Evolutionary conservation across 1,139 yeast genomes (phyloP).

Genomic region (Suhomyces coccinellae): DNA sequence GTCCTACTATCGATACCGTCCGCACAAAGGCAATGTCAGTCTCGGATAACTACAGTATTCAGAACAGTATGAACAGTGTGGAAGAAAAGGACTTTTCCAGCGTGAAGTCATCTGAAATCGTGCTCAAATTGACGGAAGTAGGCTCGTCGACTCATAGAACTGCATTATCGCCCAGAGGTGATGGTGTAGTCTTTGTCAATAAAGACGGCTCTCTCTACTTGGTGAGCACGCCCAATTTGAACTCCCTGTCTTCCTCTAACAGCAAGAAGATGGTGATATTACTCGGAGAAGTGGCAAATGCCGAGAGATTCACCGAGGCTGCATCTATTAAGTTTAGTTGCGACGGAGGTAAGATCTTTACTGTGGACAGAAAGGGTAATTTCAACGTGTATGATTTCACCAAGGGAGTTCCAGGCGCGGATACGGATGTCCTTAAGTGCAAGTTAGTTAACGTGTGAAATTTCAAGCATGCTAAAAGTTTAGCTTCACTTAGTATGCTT

Average conservation of each 20-base stretch:
- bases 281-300: slow-evolving; percentile 76
- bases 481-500: too few relatives aligned
- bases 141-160: slow-evolving; percentile 76
- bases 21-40: slow-evolving; percentile 7
- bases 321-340: slow-evolving; percentile 75
- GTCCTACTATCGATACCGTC: slow-evolving; percentile 32
- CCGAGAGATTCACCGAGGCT: slow-evolving; percentile 65
- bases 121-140: slow-evolving; percentile 66
- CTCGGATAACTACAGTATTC: slow-evolving; percentile 17
- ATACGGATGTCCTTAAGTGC: slow-evolving; percentile 77
- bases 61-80: slow-evolving; percentile 17
- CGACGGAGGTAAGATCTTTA: slow-evolving; percentile 77
- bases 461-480: too few relatives aligned
- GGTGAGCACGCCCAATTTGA: slow-evolving; percentile 61
- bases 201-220: slow-evolving; percentile 74
- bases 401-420: slow-evolving; percentile 74
- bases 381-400: slow-evolving; percentile 83
- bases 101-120: slow-evolving; percentile 34
- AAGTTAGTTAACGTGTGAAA: slow-evolving; percentile 44
- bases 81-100: slow-evolving; percentile 22
- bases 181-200: slow-evolving; percentile 77
- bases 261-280: slow-evolving; percentile 58
- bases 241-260: slow-evolving; percentile 22
- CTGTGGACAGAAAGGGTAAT: slow-evolving; percentile 78
- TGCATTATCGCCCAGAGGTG: slow-evolving; percentile 82